Evolutionary conservation across 2,329 filamentous ascomycete genomes (phyloP), one percentile per base, ranked within the genome.

Genomic region (Cercospora sesami): DNA sequence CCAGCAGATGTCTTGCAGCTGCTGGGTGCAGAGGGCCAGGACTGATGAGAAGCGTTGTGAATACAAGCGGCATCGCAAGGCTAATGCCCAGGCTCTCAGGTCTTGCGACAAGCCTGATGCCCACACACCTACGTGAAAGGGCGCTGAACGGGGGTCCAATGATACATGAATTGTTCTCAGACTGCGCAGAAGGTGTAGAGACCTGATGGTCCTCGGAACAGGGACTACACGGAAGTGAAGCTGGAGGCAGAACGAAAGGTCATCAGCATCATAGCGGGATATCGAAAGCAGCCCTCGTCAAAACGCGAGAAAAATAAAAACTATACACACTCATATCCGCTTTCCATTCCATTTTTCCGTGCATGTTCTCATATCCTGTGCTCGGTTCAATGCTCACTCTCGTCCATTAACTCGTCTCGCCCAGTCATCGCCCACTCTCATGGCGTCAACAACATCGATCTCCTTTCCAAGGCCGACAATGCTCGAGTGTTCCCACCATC

Each of bases 371-470:
- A 10, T 58, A 45, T 45, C 28, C 60, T 62, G 60, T 64, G 45
- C 23, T 62, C 28, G 12, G 36, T 16, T 55, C 39, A 14, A 59
- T 16, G 23, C 33, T 71, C 67, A 83, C 67, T 83, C 81, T 53
- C 78, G 73, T 4, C 91, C 91, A 76, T 89, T 89, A 66, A 96
- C 88, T 69, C 94, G 86, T 76, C 91, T 88, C 70, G 86, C 85
- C 91, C 93, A 98, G 80, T 98, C 94, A 74, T 97, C 94, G 62
- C 90, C 89, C 18, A 96, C 86, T 60, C 92, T 86, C 71, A 90
- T 84, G 33, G 90, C 91, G 78, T 98, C 94, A 3, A 97, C 93
- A 18, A 98, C 89, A 45, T 96, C 89, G 30, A 97, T 89, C 4
- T 93, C 92, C 76, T 95, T 91, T 16, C 94, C 94, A 66, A 94